Evolutionary conservation across 208 protist species (phyloP).

Genomic region (Leishmania braziliensis): DNA sequence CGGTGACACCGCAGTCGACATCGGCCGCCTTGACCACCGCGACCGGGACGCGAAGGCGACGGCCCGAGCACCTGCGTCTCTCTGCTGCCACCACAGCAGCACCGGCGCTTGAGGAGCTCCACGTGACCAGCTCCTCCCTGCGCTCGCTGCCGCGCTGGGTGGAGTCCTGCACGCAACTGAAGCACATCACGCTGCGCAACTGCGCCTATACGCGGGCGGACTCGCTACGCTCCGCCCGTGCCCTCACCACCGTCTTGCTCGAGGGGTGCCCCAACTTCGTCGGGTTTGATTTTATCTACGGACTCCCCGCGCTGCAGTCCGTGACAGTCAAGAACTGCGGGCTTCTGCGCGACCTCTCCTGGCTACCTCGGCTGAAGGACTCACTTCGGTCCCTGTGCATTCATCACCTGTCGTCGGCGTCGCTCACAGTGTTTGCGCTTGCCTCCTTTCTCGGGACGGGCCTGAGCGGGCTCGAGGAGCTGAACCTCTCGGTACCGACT

Average conservation of each 20-base stretch:
- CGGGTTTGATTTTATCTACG: slow-evolving; percentile 12
- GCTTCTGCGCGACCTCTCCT: slow-evolving; percentile 9
- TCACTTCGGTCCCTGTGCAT: slow-evolving; percentile 10
- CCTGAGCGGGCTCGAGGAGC: background rate
- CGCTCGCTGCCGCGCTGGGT: slow-evolving; percentile 20
- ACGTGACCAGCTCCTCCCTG: slow-evolving; percentile 10
- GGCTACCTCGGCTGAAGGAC: slow-evolving; percentile 14
- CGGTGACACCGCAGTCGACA: background rate
- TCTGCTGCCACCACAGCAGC: background rate
- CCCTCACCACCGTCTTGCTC: slow-evolving; percentile 3
- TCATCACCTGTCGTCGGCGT: background rate
- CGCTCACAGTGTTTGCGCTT: background rate
- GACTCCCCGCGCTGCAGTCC: slow-evolving; percentile 8
- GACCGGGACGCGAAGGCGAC: background rate
- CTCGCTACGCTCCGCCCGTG: background rate
- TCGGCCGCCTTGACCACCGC: background rate
- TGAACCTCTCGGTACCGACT: slow-evolving; percentile 12
- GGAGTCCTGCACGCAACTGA: slow-evolving; percentile 3
- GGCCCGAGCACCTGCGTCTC: slow-evolving; percentile 1
- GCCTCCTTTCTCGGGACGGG: background rate
- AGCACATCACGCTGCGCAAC: background rate
- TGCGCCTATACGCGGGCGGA: slow-evolving; percentile 12
- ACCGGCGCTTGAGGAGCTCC: slow-evolving; percentile 29
- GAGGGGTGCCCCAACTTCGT: slow-evolving; percentile 12
- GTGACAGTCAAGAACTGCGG: slow-evolving; percentile 13